Percentiles rank a stretch among this genome's conserved stretches.
These are phyloP conservation scores for Stephanodiscus triporus DNA, from an alignment of 108 stramenopile species.

Conservation along the genomic window DNA sequence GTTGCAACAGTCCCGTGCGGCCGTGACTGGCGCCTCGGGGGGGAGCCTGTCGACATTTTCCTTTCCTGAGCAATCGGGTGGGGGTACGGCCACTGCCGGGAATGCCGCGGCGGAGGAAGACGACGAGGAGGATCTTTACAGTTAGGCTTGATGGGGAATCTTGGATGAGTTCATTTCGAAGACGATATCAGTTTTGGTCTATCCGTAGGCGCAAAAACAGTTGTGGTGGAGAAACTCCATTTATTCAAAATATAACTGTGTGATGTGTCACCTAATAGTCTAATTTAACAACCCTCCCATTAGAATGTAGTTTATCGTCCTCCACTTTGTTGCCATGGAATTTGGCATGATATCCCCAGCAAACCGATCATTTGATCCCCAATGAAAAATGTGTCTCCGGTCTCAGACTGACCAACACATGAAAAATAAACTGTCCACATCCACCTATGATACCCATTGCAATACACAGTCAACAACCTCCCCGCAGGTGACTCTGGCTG, in stretches of 20 bases:
- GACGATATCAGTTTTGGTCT: background rate
- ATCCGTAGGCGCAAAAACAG: constrained; percentile 5
- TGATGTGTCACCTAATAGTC: constrained; percentile 1
- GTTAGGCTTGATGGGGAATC: constrained; percentile 44
- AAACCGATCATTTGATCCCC: background rate
- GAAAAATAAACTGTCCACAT: background rate
- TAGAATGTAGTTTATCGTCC: background rate
- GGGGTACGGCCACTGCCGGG: constrained; percentile 34
- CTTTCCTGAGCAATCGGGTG: constrained; percentile 74
- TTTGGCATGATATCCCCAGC: background rate
- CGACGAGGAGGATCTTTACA: constrained; percentile 96
- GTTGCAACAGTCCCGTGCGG: constrained; percentile 92
- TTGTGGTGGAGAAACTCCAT: background rate
- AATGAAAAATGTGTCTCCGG: background rate
- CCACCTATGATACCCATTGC: constrained; percentile 16
- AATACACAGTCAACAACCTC: constrained; percentile 61
- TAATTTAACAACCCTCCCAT: background rate
- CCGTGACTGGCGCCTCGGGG: constrained; percentile 85
- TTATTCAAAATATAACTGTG: background rate
- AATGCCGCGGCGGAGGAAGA: constrained; percentile 62
- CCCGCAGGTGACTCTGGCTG: constrained; percentile 62
- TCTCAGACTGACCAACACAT: no score
- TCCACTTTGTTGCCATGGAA: background rate
- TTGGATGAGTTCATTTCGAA: background rate
- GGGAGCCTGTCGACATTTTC: constrained; percentile 90